Evolutionary conservation across 345 rosid genomes (phyloP), one percentile per base, ranked within the genome.

Genomic region (Mallotus nudiflorus): DNA sequence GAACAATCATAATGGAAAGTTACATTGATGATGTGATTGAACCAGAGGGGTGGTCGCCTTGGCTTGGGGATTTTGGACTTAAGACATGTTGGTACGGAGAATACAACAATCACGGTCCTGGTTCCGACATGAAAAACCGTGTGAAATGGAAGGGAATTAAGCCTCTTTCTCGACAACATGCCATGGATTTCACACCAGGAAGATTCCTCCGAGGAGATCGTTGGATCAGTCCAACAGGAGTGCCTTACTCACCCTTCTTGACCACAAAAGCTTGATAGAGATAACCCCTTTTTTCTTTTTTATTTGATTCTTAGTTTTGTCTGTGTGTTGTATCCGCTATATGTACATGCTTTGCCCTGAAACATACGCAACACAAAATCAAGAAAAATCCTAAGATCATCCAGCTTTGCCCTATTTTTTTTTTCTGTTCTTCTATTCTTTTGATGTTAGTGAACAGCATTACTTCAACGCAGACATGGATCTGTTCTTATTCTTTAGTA

Each of bases 71-170:
- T 0, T 79, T 82, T 55, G 94, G 85, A 0, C 68, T 84, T 5
- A 51, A 85, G 2, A 91, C 93, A 4, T 85, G 89, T 9, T 94
- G 75, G 73, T 89, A 82, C 64, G 24, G 84, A 0, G 98, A 91
- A 75, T 81, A 68, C 13, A 54, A 73, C 18, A 91, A 91, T 83
- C 24, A 20, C 6, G 98, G 98, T 16, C 96, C 92, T 0, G 97
- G 98, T 44, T 77, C 97, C 0, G 13, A 16, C 62, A 71, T 31
- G 45, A 31, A 48, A 10, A 49, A 6, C 3, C 77, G 97, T 3
- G 98, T 82, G 19, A 77, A 70, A 56, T 93, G 98, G 98, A 58
- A 28, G 0, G 97, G 97, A 22, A 76, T 89, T 51, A 87, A 85
- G 87, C 79, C 18, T 14, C 73, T 91, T 49, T 67, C 70, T 2